Conservation (phyloP, 257 asterid genomes). For the Solanum bukasovii region DNA sequence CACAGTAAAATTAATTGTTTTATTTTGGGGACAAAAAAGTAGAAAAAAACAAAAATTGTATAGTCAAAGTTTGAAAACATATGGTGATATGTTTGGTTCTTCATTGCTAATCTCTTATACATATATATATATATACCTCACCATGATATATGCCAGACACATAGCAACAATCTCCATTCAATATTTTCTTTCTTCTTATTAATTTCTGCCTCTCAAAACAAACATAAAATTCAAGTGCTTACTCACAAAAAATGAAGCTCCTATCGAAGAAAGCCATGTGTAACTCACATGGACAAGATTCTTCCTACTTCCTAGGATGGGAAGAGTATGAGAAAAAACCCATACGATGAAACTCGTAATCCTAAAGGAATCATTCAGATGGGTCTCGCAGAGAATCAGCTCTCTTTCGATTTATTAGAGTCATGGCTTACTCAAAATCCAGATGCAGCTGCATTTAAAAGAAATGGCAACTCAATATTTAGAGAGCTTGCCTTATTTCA, state of each 20-base stretch:
- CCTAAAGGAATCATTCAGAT: conserved; percentile 35
- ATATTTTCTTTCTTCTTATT: not conserved
- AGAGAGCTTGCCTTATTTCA: conserved; percentile 30
- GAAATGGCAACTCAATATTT: conserved; percentile 22
- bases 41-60: not conserved
- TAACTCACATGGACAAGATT: conserved; percentile 35
- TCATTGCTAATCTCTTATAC: not conserved
- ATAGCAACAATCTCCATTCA: not conserved
- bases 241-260: conserved; percentile 4
- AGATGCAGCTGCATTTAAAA: conserved; percentile 15
- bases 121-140: not conserved
- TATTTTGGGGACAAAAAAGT: too few species aligned
- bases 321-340: conserved; percentile 36
- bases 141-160: not conserved
- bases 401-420: conserved; percentile 27
- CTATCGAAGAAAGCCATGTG: conserved; percentile 22
- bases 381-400: conserved; percentile 50
- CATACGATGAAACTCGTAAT: conserved; percentile 16
- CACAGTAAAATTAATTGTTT: not conserved
- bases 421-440: conserved; percentile 26
- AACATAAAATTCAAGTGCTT: not conserved
- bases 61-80: not conserved
- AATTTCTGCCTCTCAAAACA: not conserved
- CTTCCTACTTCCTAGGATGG: conserved; percentile 37
- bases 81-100: not conserved